A percentile compares a stretch with the other conserved stretches of the same genome.
These are phyloP conservation scores for Amanita phalloides DNA, from an alignment of 768 basidiomycete genomes.

Conservation along the genomic window DNA sequence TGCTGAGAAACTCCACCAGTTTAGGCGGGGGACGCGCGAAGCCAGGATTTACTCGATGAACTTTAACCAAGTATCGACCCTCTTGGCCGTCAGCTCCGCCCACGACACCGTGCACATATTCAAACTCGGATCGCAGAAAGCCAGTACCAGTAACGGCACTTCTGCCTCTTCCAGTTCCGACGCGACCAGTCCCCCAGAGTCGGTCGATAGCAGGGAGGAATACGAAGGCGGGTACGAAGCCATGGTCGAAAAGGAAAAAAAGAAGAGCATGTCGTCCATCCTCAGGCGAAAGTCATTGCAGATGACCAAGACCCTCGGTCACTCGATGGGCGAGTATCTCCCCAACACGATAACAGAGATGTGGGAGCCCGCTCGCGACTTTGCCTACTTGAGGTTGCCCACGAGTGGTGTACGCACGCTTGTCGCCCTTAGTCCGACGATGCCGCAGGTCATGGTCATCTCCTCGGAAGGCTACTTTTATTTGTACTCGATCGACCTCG, in stretches of 20 bases:
- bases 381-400: conserved; percentile 83
- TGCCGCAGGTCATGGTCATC: conserved; percentile 95
- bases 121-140: conserved; percentile 43
- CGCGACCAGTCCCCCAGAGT: conserved; percentile 51
- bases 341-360: conserved; percentile 88
- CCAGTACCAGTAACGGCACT: no score
- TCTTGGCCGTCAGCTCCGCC: conserved; percentile 87
- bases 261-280: conserved; percentile 42
- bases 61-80: conserved; percentile 73
- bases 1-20: conserved; percentile 92
- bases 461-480: conserved; percentile 95
- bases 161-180: conserved; percentile 11
- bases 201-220: conserved; percentile 53
- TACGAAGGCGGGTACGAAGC: conserved; percentile 80
- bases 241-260: conserved; percentile 65
- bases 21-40: conserved; percentile 82
- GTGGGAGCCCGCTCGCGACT: conserved; percentile 95
- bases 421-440: conserved; percentile 64
- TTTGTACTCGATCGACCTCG: conserved; percentile 90
- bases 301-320: conserved; percentile 62
- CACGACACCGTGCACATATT: conserved; percentile 97
- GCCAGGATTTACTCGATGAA: conserved; percentile 71
- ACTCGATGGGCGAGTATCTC: conserved; percentile 76
- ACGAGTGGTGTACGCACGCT: conserved; percentile 70
- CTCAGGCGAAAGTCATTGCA: conserved; percentile 65